Base-by-base conservation (phyloP, 306 rosid genomes). In the Castanea mollissima region DNA sequence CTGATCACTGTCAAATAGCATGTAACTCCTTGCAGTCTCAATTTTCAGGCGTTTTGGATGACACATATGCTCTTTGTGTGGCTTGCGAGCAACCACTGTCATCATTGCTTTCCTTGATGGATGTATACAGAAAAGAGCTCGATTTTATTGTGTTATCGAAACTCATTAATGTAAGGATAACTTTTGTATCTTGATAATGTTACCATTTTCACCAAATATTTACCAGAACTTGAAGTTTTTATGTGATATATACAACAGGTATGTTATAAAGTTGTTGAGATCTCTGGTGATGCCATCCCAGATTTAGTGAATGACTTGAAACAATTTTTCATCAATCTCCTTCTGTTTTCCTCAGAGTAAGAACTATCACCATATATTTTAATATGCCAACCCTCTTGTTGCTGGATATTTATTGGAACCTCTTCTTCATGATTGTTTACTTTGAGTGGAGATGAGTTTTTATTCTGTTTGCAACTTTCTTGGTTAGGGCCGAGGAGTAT, bases 31-130 rank as follows among this genome's bases (percentile, higher is more conserved):
- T 55, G 38, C 9, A 2, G 10, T 35, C 74, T 82, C 20, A 20
- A 81, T 67, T 76, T 79, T 56, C 88, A 91, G 91, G 96, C 55
- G 55, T 91, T 78, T 80, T 91, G 80, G 96, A 91, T 60, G 93
- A 89, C 68, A 78, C 89, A 41, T 73, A 82, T 29, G 96, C 96
- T 54, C 88, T 89, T 77, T 87, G 91, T 74, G 82, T 76, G 85
- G 86, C 91, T 57, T 69, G 92, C 74, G 75, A 91, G 78, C 80
- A 80, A 46, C 63, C 91, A 78, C 69, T 91, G 12, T 82, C 86
- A 35, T 82, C 85, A 59, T 79, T 91, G 80, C 85, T 88, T 78
- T 76, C 80, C 63, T 81, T 89, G 82, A 86, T 91, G 84, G 82
- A 82, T 74, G 92, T 69, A 46, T 89, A 86, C 76, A 79, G 79